phyloP scores from a whole-genome alignment of 192 early-diverging fungal genomes.

The Martensiomyces pterosporus region DNA sequence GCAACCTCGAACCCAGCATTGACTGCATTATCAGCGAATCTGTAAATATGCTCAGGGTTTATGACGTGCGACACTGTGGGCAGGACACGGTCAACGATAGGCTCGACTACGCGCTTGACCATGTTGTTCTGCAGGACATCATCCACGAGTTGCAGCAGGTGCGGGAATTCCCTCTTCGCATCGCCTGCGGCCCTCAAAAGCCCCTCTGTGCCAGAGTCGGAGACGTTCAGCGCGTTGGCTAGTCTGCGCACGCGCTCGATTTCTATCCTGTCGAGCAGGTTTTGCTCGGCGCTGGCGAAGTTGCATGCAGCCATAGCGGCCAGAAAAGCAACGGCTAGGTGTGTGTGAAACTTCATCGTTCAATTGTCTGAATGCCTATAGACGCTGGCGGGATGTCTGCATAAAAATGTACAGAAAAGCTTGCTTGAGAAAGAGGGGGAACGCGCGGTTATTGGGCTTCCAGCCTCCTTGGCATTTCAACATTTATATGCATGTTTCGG shows the following conservation, averaged over 20 bases:
- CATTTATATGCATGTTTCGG: too few relatives aligned
- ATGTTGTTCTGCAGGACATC: conserved; percentile 40
- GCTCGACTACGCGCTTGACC: conserved; percentile 46
- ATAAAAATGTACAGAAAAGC: too few relatives aligned
- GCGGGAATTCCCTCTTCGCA: conserved; percentile 47
- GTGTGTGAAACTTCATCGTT: too few relatives aligned
- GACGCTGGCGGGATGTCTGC: too few relatives aligned
- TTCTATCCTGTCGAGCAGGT: conserved; percentile 34
- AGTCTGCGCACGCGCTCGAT: conserved; percentile 41
- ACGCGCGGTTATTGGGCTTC: too few relatives aligned
- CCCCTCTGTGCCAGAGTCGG: conserved; percentile 41
- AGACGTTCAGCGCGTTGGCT: conserved; percentile 46
- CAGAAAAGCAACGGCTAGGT: too few relatives aligned
- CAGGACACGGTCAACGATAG: conserved; percentile 44
- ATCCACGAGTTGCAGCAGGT: conserved; percentile 42
- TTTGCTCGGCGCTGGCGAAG: conserved; percentile 2
- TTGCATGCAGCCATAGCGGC: conserved; percentile 3
- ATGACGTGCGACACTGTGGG: conserved; percentile 39
- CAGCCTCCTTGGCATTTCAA: too few relatives aligned
- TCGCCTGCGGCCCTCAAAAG: conserved; percentile 42
- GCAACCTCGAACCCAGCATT: conserved; percentile 48
- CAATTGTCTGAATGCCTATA: too few relatives aligned
- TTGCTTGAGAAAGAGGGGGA: too few relatives aligned
- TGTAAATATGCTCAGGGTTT: conserved; percentile 43
- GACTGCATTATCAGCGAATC: conserved; percentile 45